phyloP scores from a whole-genome alignment of 2,329 filamentous ascomycete species.

The Monilinia aucupariae region DNA sequence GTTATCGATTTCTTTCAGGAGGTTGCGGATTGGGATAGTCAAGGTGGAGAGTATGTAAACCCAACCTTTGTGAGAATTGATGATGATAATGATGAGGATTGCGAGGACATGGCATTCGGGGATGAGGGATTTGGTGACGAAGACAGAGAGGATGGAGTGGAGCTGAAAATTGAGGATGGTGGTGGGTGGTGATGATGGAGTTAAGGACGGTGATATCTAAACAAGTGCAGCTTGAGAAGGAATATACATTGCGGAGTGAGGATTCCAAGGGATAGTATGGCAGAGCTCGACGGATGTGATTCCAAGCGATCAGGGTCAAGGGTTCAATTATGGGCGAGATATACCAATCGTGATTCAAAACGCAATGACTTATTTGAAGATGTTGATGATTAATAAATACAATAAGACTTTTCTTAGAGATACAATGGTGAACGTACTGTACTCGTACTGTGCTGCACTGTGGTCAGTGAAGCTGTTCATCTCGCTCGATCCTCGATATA shows the following conservation, averaged over 20 bases:
- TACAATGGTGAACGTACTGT: background rate
- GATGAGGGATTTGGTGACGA: constrained; percentile 14
- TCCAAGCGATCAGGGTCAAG: background rate
- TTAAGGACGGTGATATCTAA: background rate
- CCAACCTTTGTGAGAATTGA: constrained; percentile 27
- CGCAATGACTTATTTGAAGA: background rate
- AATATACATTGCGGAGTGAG: background rate
- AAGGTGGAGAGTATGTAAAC: constrained; percentile 36
- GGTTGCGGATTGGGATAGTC: constrained; percentile 41
- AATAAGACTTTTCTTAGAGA: background rate
- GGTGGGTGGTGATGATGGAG: background rate
- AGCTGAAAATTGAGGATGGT: constrained; percentile 7
- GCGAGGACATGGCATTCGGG: constrained; percentile 2
- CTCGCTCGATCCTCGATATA: background rate
- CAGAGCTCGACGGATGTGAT: background rate
- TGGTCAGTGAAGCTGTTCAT: background rate
- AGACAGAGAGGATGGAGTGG: constrained; percentile 9
- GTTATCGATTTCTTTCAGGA: constrained; percentile 59
- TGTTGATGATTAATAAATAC: too few relatives aligned
- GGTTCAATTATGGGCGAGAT: background rate
- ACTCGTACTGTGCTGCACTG: background rate
- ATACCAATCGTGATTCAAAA: background rate
- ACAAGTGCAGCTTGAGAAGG: background rate
- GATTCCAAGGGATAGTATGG: background rate
- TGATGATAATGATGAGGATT: constrained; percentile 17